Conservation (phyloP, 495 filamentous ascomycete species). For the Corynascus novoguineensis region DNA sequence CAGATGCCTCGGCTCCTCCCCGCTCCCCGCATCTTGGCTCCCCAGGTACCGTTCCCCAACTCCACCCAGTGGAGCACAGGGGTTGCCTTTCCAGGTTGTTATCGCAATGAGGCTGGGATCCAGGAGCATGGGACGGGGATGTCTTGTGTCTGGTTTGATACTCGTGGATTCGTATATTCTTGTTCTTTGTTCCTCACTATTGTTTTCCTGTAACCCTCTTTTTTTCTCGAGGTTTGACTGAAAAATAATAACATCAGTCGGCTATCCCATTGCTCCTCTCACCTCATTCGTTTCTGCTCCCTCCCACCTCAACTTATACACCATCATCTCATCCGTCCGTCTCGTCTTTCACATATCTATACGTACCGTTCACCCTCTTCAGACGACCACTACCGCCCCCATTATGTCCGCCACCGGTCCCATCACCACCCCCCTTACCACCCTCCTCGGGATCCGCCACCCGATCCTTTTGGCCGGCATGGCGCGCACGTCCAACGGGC, state of each 20-base stretch:
- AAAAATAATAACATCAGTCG: neutral
- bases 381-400: neutral
- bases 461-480: conserved; percentile 86
- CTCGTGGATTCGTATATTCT: neutral
- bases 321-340: neutral
- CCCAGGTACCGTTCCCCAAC: neutral
- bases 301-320: neutral
- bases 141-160: neutral
- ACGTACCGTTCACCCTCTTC: neutral
- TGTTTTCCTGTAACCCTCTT: neutral
- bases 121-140: neutral
- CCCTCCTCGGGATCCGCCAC: conserved; percentile 31
- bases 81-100: neutral
- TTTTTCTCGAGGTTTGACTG: neutral
- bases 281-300: neutral
- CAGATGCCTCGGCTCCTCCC: conserved; percentile 16
- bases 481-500: conserved; percentile 71
- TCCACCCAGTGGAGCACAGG: neutral
- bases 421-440: conserved; percentile 57
- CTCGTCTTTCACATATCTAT: neutral
- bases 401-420: conserved; percentile 36
- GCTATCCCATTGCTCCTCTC: neutral
- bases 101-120: neutral
- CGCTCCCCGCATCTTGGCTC: conserved; percentile 12
- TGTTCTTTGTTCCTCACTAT: neutral